Evolutionary conservation across 2,329 filamentous ascomycete species (phyloP), one percentile per base, ranked within the genome.

Genomic region (Cryoendolithus antarcticus): DNA sequence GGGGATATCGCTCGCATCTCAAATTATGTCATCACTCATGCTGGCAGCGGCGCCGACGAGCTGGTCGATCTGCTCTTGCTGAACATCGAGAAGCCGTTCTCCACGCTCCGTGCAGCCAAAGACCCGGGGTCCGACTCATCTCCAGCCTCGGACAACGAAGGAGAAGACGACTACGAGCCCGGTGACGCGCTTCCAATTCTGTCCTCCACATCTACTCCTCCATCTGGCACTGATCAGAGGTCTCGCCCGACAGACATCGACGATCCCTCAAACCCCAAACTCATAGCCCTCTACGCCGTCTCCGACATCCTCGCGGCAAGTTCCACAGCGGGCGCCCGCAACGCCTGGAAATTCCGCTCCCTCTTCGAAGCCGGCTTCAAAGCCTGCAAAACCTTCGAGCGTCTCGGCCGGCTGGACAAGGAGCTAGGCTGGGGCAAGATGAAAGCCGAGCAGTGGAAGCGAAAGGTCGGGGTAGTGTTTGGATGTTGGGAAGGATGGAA

Each of bases 1-100:
- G 86, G 86, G 2, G 86, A 96, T 53, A 75, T 96, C 34, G 88
- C 86, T 1, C 74, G 86, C 4, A 71, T 95, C 2, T 89, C 88
- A 1, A 74, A 81, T 3, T 95, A 96, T 61, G 88, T 88, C 9
- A 86, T 96, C 40, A 80, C 80, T 2, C 86, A 96, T 57, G 83
- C 86, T 1, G 84, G 81, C 30, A 72, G 77, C 12, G 91, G 88
- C 10, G 82, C 85, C 9, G 83, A 93, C 47, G 91, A 96, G 63
- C 80, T 95, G 29, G 86, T 93, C n/a, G 75, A 89, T 36, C 75
- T 93, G 62, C 78, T 96, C 30, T 74, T 93, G 0, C 71, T 77
- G 1, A 96, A 98, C 52, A 70, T 96, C 28, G 70, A 82, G 43
- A 75, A 72, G 37, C 91, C 91, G 0, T 76, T 93, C 42, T 73